Evolutionary conservation across 2,329 filamentous ascomycete species (phyloP).

Genomic region (Colletotrichum tanaceti): DNA sequence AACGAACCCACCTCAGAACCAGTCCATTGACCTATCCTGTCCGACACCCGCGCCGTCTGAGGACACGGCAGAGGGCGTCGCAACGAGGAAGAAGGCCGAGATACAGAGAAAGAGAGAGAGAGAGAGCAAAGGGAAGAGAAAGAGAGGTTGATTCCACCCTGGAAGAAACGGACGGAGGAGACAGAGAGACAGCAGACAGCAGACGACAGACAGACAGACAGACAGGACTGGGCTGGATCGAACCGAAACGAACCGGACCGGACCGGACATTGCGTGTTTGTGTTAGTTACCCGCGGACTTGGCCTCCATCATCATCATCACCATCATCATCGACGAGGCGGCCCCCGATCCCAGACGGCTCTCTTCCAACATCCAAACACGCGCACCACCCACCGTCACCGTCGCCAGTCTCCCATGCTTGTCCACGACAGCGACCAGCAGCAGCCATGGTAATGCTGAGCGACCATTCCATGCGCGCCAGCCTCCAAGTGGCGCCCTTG

Average conservation of each 20-base stretch:
- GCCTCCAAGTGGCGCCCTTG: slow-evolving; percentile 71
- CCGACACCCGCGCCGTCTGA: slow-evolving; percentile 24
- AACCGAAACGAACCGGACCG: too few relatives aligned
- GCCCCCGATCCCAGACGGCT: not conserved
- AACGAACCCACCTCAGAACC: slow-evolving; percentile 2
- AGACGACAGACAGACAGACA: too few relatives aligned
- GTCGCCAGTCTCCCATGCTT: slow-evolving; percentile 50
- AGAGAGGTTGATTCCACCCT: too few relatives aligned
- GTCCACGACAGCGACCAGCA: slow-evolving; percentile 47
- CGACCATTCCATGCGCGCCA: slow-evolving; percentile 63
- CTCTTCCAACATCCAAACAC: not conserved
- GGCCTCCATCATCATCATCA: not conserved
- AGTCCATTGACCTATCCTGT: slow-evolving; percentile 14
- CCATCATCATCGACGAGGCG: too few relatives aligned
- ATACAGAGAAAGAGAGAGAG: too few relatives aligned
- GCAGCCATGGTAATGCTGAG: slow-evolving; percentile 62
- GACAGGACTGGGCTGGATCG: not conserved
- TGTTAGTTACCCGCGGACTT: slow-evolving; percentile 1
- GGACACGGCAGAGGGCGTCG: slow-evolving; percentile 28
- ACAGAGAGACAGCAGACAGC: too few relatives aligned
- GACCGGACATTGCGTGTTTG: slow-evolving; percentile 1
- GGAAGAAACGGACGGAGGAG: too few relatives aligned
- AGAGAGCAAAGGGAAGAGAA: too few relatives aligned
- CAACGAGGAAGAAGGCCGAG: not conserved
- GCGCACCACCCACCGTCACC: not conserved